Evolutionary conservation across 169 alveolate species (phyloP).

Genomic region (Ichthyophthirius multifiliis): DNA sequence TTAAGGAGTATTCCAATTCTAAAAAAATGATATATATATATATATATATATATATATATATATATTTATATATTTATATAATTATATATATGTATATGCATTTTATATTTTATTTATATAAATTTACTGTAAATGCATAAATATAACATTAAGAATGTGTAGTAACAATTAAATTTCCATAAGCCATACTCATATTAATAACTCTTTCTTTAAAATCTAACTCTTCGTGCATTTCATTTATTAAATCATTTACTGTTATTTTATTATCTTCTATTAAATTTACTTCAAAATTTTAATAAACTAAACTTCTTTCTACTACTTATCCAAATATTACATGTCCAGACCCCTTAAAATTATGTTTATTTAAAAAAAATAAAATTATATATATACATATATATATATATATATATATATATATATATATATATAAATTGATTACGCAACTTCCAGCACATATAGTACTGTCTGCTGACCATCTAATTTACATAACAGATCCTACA

Average conservation of each 20-base stretch:
- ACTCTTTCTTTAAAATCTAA: constrained; percentile 86
- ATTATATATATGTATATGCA: neutral
- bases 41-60: too few species aligned
- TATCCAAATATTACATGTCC: constrained; percentile 80
- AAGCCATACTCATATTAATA: constrained; percentile 77
- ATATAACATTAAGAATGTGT: constrained; percentile 78
- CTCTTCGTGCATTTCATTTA: constrained; percentile 78
- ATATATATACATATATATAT: neutral
- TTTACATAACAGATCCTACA: constrained; percentile 65
- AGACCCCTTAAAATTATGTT: constrained; percentile 51
- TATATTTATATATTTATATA: too few species aligned
- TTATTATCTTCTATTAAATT: constrained; percentile 77
- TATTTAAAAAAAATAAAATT: too few species aligned
- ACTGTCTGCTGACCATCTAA: constrained; percentile 84
- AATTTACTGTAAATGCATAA: constrained; percentile 36
- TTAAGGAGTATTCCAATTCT: constrained; percentile 76
- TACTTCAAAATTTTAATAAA: constrained; percentile 83
- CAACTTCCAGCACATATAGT: constrained; percentile 87
- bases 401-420: neutral
- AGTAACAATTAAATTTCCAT: constrained; percentile 71
- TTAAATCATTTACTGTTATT: constrained; percentile 73
- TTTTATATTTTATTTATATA: neutral
- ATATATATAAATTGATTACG: neutral
- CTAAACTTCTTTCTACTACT: constrained; percentile 74
- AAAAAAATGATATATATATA: too few species aligned